A percentile compares a stretch with the other conserved stretches of the same genome.
Conservation (phyloP, 306 rosid genomes). For the Cyclanthera cordifolia region DNA sequence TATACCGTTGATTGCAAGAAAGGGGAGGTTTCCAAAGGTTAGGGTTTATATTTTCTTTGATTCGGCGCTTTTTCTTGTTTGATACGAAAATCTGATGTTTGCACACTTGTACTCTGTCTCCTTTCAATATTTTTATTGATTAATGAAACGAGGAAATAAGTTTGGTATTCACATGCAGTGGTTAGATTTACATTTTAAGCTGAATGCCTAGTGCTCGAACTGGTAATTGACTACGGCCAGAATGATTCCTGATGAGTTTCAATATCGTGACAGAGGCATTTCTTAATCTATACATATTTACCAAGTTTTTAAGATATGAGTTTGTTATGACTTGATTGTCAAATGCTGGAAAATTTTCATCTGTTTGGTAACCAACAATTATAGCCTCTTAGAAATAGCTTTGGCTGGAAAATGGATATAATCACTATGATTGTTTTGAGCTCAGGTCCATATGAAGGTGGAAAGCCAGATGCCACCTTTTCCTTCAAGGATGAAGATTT, state of each 20-base stretch:
- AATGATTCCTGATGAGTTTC: neutral
- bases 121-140: neutral
- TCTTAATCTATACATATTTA: neutral
- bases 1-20: constrained; percentile 84
- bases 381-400: neutral
- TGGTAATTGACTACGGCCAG: neutral
- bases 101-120: neutral
- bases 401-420: neutral
- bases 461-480: constrained; percentile 80
- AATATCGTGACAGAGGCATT: neutral
- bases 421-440: neutral
- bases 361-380: neutral
- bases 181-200: neutral
- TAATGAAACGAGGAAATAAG: neutral
- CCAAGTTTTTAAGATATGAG: neutral
- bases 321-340: neutral
- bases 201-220: neutral
- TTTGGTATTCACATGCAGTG: neutral
- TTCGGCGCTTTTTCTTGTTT: neutral
- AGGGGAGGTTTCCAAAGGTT: constrained; percentile 74
- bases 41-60: neutral
- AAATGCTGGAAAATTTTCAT: neutral
- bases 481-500: constrained; percentile 87
- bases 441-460: constrained; percentile 73
- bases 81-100: neutral